These are phyloP conservation scores for Yamadazyma dushanensis DNA, from an alignment of 1,139 yeast species.

Conservation along the genomic window DNA sequence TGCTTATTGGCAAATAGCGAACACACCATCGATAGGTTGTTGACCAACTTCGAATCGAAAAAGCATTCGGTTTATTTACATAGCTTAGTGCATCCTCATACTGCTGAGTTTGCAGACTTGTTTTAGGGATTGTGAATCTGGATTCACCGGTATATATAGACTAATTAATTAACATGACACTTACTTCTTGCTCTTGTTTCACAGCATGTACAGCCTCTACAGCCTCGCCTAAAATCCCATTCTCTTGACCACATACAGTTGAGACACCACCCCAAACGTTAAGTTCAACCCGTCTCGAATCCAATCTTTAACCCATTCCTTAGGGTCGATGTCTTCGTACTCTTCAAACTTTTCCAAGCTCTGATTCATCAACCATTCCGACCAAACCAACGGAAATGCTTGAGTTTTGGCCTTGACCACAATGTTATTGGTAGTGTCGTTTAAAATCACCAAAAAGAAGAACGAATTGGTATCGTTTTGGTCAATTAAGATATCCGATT, in stretches of 20 bases:
- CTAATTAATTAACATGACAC: conserved; percentile 4
- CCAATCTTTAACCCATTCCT: conserved; percentile 97
- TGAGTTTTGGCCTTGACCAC: conserved; percentile 78
- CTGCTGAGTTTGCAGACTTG: conserved; percentile 50
- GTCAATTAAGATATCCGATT: conserved; percentile 36
- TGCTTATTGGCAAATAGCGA: conserved; percentile 52
- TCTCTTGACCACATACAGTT: conserved; percentile 83
- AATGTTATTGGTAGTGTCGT: conserved; percentile 77
- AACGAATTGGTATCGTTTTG: conserved; percentile 36
- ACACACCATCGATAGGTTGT: conserved; percentile 40
- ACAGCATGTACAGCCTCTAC: not conserved
- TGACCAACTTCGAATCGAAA: conserved; percentile 35
- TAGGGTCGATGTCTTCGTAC: conserved; percentile 63
- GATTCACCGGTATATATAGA: conserved; percentile 6
- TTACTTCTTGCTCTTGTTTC: too few species aligned
- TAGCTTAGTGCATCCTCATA: conserved; percentile 44
- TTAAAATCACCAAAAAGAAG: conserved; percentile 69
- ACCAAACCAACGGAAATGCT: conserved; percentile 88
- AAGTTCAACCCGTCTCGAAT: conserved; percentile 77
- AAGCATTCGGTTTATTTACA: conserved; percentile 9
- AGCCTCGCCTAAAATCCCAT: conserved; percentile 61
- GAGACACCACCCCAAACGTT: conserved; percentile 84
- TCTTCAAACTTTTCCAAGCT: conserved; percentile 30
- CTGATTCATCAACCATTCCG: conserved; percentile 71
- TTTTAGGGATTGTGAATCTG: conserved; percentile 22